Conservation (phyloP, 257 asterid species). For the Penstemon davidsonii region DNA sequence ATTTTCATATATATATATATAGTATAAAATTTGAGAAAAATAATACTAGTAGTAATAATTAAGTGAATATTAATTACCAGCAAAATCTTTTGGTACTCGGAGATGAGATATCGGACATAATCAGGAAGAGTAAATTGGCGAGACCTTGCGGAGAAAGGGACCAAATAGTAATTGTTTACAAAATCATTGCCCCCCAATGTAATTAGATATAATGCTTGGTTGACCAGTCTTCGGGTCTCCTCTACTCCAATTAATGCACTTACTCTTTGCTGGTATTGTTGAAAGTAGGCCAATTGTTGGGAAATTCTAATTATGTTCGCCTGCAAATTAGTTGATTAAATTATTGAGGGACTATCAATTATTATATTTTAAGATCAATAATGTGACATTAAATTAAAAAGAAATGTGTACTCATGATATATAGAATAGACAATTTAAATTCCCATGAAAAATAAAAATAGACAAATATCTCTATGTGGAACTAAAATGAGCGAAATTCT, state of each 20-base stretch:
- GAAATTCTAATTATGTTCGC: constrained; percentile 57
- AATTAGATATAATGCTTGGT: constrained; percentile 57
- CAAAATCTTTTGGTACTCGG: constrained; percentile 60
- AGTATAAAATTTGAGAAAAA: too few relatives aligned
- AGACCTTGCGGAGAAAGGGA: constrained; percentile 66
- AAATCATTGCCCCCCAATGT: constrained; percentile 83
- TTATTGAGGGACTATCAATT: too few relatives aligned
- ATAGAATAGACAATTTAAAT: too few relatives aligned
- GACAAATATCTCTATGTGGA: too few relatives aligned
- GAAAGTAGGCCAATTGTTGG: constrained; percentile 58
- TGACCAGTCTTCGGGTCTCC: constrained; percentile 42
- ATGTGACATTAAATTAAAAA: too few relatives aligned
- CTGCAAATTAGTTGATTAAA: constrained; percentile 30
- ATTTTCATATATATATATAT: too few relatives aligned
- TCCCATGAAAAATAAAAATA: too few relatives aligned
- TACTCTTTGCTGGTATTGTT: constrained; percentile 55
- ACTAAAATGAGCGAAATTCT: too few relatives aligned
- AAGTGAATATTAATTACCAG: constrained; percentile 34
- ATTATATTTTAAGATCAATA: too few relatives aligned
- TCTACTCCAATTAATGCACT: constrained; percentile 45
- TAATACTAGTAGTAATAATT: too few relatives aligned
- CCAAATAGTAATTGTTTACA: constrained; percentile 67
- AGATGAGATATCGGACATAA: constrained; percentile 60
- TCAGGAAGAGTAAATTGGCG: constrained; percentile 58
- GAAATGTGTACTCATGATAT: too few relatives aligned